Percentiles rank a stretch among this genome's conserved stretches.
These are phyloP conservation scores for Taphrina communis DNA, from an alignment of 1,139 yeast genomes.

Conservation along the genomic window DNA sequence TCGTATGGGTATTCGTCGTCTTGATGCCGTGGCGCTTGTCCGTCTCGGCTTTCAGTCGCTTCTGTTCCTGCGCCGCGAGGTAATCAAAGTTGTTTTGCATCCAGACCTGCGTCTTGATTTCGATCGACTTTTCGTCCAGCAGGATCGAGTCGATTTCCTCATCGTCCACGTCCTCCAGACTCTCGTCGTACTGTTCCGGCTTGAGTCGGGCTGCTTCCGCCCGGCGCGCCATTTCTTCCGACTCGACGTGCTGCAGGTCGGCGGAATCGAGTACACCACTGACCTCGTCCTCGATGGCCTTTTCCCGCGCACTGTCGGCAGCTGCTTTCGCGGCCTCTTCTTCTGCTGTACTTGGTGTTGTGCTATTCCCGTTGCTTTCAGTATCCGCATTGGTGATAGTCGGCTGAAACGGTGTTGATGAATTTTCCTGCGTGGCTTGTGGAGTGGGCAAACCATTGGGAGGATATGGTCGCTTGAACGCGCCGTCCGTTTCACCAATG, in stretches of 20 bases:
- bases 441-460: slow-evolving; percentile 20
- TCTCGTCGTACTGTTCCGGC: slow-evolving; percentile 61
- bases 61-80: slow-evolving; percentile 81
- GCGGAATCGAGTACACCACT: slow-evolving; percentile 61
- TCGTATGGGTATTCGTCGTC: slow-evolving; percentile 45
- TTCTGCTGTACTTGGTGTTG: not conserved
- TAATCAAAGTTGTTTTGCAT: slow-evolving; percentile 85
- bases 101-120: slow-evolving; percentile 81
- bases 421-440: slow-evolving; percentile 33
- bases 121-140: slow-evolving; percentile 69
- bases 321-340: not conserved
- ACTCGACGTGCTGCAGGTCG: slow-evolving; percentile 48
- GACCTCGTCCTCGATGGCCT: slow-evolving; percentile 50
- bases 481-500: slow-evolving; percentile 5
- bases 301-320: slow-evolving; percentile 24
- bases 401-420: slow-evolving; percentile 43
- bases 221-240: slow-evolving; percentile 42
- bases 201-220: slow-evolving; percentile 50
- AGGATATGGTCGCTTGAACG: slow-evolving; percentile 31
- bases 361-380: too few species aligned
- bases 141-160: slow-evolving; percentile 68
- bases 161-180: slow-evolving; percentile 80
- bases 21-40: slow-evolving; percentile 62
- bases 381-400: not conserved
- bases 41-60: slow-evolving; percentile 81